Percentiles rank a stretch among this genome's conserved stretches.
Evolutionary conservation across 257 asterid genomes (phyloP).

Genomic region (Solanum boliviense): DNA sequence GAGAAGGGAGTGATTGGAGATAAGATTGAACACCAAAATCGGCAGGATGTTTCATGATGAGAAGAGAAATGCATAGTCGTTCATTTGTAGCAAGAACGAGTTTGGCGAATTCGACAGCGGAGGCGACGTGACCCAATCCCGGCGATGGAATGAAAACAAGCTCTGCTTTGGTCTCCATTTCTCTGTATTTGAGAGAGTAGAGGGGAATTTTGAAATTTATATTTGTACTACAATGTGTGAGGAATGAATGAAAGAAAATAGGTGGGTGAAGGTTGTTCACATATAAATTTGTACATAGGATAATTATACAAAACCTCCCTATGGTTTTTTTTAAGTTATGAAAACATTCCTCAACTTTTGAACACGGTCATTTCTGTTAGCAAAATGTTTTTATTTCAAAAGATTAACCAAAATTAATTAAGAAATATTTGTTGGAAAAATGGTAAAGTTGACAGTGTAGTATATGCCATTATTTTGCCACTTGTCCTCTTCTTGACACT

Average conservation of each 20-base stretch:
- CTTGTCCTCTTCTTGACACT: no score
- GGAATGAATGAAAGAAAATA: background rate
- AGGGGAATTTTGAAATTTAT: background rate
- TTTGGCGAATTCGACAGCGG: slow-evolving; percentile 11
- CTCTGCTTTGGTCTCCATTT: background rate
- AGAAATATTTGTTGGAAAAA: no score
- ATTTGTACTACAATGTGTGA: background rate
- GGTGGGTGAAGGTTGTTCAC: background rate
- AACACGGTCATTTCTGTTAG: background rate
- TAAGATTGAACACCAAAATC: slow-evolving; percentile 5
- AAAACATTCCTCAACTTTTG: background rate
- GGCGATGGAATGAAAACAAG: slow-evolving; percentile 20
- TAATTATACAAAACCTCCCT: background rate
- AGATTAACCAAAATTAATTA: no score
- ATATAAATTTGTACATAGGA: background rate
- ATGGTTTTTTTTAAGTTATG: background rate
- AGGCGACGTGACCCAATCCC: slow-evolving; percentile 15
- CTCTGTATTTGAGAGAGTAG: background rate
- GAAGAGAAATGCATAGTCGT: slow-evolving; percentile 4
- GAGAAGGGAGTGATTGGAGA: background rate
- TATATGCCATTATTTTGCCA: no score
- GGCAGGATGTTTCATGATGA: slow-evolving; percentile 4
- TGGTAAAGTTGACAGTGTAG: no score
- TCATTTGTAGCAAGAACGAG: background rate
- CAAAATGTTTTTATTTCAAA: no score